These are phyloP conservation scores for Afroboletus lepidellus DNA, from an alignment of 1,284 basidiomycete genomes.

Conservation along the genomic window DNA sequence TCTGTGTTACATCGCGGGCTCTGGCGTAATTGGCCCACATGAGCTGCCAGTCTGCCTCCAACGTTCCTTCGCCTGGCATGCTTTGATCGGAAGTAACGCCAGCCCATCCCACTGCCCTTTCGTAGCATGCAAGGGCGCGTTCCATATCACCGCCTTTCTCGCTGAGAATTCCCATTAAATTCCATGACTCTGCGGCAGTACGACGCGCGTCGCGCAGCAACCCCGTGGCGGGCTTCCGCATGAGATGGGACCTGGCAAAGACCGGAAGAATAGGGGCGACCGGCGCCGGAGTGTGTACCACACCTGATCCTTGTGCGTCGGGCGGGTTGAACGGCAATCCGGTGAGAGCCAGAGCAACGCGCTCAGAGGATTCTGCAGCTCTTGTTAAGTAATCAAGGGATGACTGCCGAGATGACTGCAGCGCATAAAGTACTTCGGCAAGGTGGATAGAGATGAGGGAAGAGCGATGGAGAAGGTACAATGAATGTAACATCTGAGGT, in stretches of 20 bases:
- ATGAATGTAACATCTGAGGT: conserved; percentile 61
- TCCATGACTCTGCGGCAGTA: conserved; percentile 70
- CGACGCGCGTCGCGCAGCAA: conserved; percentile 68
- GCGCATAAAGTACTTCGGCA: conserved; percentile 71
- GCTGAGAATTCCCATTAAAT: conserved; percentile 51
- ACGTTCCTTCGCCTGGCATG: conserved; percentile 48
- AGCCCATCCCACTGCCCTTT: conserved; percentile 63
- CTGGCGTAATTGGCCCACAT: conserved; percentile 52
- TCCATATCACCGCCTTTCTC: conserved; percentile 39
- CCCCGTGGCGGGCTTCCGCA: conserved; percentile 55
- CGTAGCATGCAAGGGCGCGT: conserved; percentile 52
- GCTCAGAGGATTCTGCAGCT: conserved; percentile 67
- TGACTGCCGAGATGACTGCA: conserved; percentile 39
- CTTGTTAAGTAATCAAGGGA: conserved; percentile 58
- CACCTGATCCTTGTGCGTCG: conserved; percentile 38
- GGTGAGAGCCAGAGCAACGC: conserved; percentile 56
- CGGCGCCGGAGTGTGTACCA: conserved; percentile 45
- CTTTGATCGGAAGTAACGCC: conserved; percentile 44
- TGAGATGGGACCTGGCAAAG: conserved; percentile 46
- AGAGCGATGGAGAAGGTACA: conserved; percentile 71
- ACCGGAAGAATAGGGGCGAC: conserved; percentile 40
- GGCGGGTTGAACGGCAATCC: conserved; percentile 40
- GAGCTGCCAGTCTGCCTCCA: conserved; percentile 57
- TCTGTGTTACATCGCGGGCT: conserved; percentile 27
- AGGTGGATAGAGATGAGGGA: conserved; percentile 73